phyloP scores from a whole-genome alignment of 306 rosid species.

The Sphenostylis stenocarpa region DNA sequence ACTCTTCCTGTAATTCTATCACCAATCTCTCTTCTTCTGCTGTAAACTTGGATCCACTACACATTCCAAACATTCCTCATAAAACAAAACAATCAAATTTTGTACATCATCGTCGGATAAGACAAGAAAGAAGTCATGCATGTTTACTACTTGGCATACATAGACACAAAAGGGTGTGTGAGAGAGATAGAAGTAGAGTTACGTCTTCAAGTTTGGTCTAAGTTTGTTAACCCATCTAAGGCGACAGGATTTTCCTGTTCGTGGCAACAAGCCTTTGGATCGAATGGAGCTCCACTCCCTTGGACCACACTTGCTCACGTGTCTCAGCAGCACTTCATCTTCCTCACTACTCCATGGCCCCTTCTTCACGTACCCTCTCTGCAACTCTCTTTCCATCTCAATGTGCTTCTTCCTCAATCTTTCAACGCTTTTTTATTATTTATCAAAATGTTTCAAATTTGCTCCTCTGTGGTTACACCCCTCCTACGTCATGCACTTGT shows the following conservation, averaged over 20 bases:
- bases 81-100: background rate
- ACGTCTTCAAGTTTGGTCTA: constrained; percentile 59
- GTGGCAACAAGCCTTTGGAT: constrained; percentile 58
- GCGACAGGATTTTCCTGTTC: constrained; percentile 66
- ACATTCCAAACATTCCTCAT: background rate
- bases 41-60: constrained; percentile 66
- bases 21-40: constrained; percentile 61
- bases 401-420: background rate
- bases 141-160: no score
- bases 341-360: constrained; percentile 71
- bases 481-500: background rate
- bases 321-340: constrained; percentile 52
- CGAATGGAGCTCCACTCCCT: constrained; percentile 78
- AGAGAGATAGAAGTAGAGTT: background rate
- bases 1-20: constrained; percentile 57
- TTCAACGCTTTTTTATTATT: no score
- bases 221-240: constrained; percentile 71
- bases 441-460: background rate
- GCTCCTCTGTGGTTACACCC: background rate
- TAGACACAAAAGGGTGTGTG: background rate
- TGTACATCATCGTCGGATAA: background rate
- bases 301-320: constrained; percentile 55
- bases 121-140: background rate
- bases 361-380: constrained; percentile 43
- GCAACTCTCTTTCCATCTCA: constrained; percentile 44